A percentile compares a stretch with the other conserved stretches of the same genome.
Conservation (phyloP, 257 asterid species). For the Solanum megistacrolobum region DNA sequence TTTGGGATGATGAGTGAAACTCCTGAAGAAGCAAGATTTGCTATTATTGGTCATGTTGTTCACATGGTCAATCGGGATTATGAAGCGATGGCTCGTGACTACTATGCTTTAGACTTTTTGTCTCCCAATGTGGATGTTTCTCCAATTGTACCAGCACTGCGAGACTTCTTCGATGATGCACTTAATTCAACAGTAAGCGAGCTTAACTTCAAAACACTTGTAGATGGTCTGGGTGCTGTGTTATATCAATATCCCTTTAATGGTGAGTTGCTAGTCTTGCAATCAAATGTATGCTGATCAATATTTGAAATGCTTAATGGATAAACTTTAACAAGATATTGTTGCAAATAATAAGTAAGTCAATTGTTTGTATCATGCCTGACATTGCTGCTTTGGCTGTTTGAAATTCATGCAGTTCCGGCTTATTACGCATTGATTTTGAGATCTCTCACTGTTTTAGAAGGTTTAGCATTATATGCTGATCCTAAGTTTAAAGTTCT, state of each 20-base stretch:
- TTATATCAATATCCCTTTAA: constrained; percentile 83
- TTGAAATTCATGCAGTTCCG: constrained; percentile 68
- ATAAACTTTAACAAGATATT: background rate
- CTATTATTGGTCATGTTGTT: constrained; percentile 96
- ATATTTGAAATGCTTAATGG: background rate
- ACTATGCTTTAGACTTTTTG: constrained; percentile 83
- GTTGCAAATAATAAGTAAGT: background rate
- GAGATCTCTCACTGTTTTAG: constrained; percentile 97
- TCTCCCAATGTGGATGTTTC: constrained; percentile 89
- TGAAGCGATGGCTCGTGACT: constrained; percentile 99
- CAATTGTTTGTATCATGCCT: constrained; percentile 5
- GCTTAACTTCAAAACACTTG: constrained; percentile 91
- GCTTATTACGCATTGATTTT: constrained; percentile 95
- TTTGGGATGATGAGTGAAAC: constrained; percentile 99
- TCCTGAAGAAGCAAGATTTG: constrained; percentile 94
- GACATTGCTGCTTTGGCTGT: constrained; percentile 8
- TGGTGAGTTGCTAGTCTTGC: constrained; percentile 40
- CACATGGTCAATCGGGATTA: constrained; percentile 98
- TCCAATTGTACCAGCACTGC: constrained; percentile 90
- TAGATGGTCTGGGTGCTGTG: constrained; percentile 92
- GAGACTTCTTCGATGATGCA: constrained; percentile 81
- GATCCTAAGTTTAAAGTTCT: constrained; percentile 96
- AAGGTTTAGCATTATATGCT: constrained; percentile 94
- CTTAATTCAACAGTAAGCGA: constrained; percentile 89
- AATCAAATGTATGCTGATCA: background rate